Base-by-base conservation (phyloP, 768 basidiomycete genomes). In the Botryobasidium botryosum region DNA sequence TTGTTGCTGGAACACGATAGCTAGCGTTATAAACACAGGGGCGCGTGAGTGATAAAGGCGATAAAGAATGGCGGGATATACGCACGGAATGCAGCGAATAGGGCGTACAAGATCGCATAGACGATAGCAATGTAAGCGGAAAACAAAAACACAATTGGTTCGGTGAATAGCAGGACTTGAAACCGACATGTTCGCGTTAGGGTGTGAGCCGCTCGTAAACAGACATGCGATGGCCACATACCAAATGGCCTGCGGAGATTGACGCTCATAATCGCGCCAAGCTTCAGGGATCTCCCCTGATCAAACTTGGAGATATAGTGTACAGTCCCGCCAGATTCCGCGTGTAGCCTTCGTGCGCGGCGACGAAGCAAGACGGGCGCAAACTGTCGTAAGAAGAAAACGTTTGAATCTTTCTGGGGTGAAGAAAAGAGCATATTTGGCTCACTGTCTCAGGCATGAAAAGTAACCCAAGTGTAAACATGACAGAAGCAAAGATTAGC, bases 1-100 rank as follows among this genome's bases (percentile, higher is more conserved):
- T 52, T 69, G 68, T 10, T 67, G 58, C 52, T 72, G 67, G 35
- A 44, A 27, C 13, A 44, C 35, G 8, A 8, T 18, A 32, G 18
- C 35, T 44, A 12, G n/a, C 23, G 37, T 8, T 13, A 10, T 10
- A 21, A 24, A 39, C 8, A 39, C 8, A 8, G 20, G 37, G 8
- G 8, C 20, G 37, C 10, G 8, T 10, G 23, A 13, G 37, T 10
- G 37, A 8, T 13, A 39, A 39, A 13, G 13, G 23, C 73, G 71
- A 52, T 79, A 77, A 15, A 72, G 65, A 43, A 78, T 67, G 12
- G 73, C 64, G 49, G 72, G 68, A 58, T 77, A 79, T 35, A 77
- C 59, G 3, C 74, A 65, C 4, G 76, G 57, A 7, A 70, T 60
- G 4, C 8, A 8, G 20, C 12, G 8, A 10, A 8, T 10, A 21